Base-by-base conservation (phyloP, 139 green algal species). In the Picochlorum sp. region DNA sequence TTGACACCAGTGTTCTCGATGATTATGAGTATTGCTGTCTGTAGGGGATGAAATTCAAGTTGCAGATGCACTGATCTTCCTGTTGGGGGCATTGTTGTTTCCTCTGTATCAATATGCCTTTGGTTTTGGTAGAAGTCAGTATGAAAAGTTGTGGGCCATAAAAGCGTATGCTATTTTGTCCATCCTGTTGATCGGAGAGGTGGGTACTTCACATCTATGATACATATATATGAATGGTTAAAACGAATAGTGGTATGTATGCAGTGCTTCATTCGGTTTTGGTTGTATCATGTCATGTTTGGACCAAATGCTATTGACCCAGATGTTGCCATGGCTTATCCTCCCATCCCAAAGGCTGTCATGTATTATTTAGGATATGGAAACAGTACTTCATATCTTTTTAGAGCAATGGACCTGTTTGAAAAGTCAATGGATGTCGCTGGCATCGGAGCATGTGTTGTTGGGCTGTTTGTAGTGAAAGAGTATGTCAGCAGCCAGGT, bases 261-360 rank as follows among this genome's bases (percentile, higher is more conserved):
- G 58, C 58, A 65, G 58, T 65, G 58, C 23, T 65, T 65, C 13
- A 18, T 65, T n/a, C 57, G 20, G 20, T 65, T 65, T 65, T 65
- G 58, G 58, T 28, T 65, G 41, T 65, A 65, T 52, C 58, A 65
- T 52, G 23, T 65, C 23, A 59, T 50, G 20, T 52, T 65, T 16
- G 58, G 58, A 13, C 58, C 58, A 28, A 59, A 65, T 4, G 57
- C 58, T 57, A 65, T 55, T 8, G 20, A 65, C 28, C 58, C 58
- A 59, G 58, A 65, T 18, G 13, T 28, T 57, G 58, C 23, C 5
- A 23, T 18, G 15, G 58, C 23, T 15, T 65, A 65, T 31, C 58
- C 58, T 26, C 58, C n/a, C 21, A 65, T 65, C 13, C 58, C 58
- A n/a, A 28, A 31, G 21, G 23, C 23, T 57, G 21, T 65, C 15